Base-by-base conservation (phyloP, 257 asterid genomes). In the Marsdenia floribunda region DNA sequence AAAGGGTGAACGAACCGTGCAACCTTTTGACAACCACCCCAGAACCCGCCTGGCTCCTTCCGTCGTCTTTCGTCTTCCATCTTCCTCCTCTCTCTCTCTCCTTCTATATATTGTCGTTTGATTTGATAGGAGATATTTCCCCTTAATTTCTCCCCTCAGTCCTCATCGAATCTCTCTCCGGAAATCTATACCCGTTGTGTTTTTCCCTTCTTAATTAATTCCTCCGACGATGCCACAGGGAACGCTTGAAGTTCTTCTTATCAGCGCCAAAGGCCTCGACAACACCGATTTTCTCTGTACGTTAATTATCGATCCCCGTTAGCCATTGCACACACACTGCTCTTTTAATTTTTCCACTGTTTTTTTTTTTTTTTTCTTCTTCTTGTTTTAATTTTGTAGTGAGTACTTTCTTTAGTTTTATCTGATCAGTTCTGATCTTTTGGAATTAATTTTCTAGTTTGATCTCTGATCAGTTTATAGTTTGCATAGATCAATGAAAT, bases 231-330 rank as follows among this genome's bases (percentile, higher is more conserved):
- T 92, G 97, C 70, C 87, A 2, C 86, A 54, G 1, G 97, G 97
- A 53, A 91, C 91, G 80, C 95, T 92, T 73, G 97, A 92, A 85
- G 95, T 92, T 67, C 76, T 85, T 77, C 96, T 92, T 57, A 88
- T 82, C 53, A 75, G 85, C 80, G 96, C 97, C 82, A 90, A 92
- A 78, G 91, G 93, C 80, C 90, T 88, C 18, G 86, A 87, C 3
- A 71, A 86, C 83, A 72, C 89, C 0, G 94, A 90, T 80, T 81
- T 86, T 68, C 74, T 92, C 44, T 79, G 96, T 90, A 85, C 1
- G 21, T 21, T 53, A 5, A 4, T 52, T 4, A 87, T 73, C 75
- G 55, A 68, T 80, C 24, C 18, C 5, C 10, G 6, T 19, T 12
- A 52, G 6, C 14, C 50, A 52, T 52, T 18, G 3, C n/a, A 2